Base-by-base conservation (phyloP, 129 eudicot genomes). In the Centrapalus pauciflorus region DNA sequence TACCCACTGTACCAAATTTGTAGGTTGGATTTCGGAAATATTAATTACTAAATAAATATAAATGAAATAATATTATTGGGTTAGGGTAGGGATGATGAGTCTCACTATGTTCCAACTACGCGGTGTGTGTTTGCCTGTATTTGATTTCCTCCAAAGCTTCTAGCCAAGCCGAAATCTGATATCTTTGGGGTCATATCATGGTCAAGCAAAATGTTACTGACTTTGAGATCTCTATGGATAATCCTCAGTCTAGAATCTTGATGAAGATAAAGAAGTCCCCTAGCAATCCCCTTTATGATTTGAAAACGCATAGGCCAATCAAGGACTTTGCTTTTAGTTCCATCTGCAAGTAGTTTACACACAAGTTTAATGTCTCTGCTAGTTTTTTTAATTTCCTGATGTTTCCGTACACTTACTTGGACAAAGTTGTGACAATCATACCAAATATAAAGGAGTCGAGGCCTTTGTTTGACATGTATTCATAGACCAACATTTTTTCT, bases 381-480 rank as follows among this genome's bases (percentile, higher is more conserved):
- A 6, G n/a, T n/a, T 30, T 11, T 7, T 69, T 57, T 40, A 41
- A 13, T 3, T 40, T 24, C n/a, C 25, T 25, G 25, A 62, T 32
- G 32, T 17, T 46, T 27, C 24, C n/a, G 7, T 55, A 45, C n/a
- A 50, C n/a, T 16, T 34, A 26, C 12, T 2, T 27, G 34, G 8
- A 28, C 10, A 65, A 4, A 28, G 35, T 24, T 33, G 6, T 24
- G 16, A 29, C 28, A 55, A 45, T 30, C 43, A 29, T 45, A 84
- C 86, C 82, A 8, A 84, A 84, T 56, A 84, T 60, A 30, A 84
- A 77, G 8, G 27, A 57, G 69, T 84, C 89, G 28, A 84, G 67
- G 69, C 89, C 76, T 73, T 65, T 84, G 71, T 84, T 84, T 28
- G 81, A 69, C 83, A 84, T 72, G 81, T 80, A 84, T 70, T 84